Base-by-base conservation (phyloP, 2,329 filamentous ascomycete genomes). In the Sodiomyces alkalinus region DNA sequence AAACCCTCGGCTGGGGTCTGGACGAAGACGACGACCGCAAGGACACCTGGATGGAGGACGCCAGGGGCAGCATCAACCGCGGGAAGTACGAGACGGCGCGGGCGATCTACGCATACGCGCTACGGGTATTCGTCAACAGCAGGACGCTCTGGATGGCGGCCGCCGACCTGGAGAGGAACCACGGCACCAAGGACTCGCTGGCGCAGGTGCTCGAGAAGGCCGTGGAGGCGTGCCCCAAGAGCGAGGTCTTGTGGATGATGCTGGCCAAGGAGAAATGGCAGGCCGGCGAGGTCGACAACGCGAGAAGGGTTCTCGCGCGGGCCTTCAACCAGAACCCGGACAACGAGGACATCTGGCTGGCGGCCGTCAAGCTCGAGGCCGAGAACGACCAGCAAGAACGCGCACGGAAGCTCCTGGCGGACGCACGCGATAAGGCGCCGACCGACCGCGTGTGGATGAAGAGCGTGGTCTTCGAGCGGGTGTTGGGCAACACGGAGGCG, bases 361-460 rank as follows among this genome's bases (percentile, higher is more conserved):
- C 86, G 11, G 90, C 90, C 25, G 90, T 98, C 39, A 92, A 94
- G 51, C 72, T 98, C 17, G 90, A 98, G 54, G 83, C 90, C 1
- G 86, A 96, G 45, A 87, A 83, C 35, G 70, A 75, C 23, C 74
- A 92, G 43, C 75, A 72, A 22, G 79, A 85, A 20, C 74, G 90
- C 46, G 90, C 90, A 1, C 68, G 86, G 24, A 71, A 79, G 35
- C 70, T 98, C 15, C 67, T 98, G 21, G 70, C 74, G 29, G 79
- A 80, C 9, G 90, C 90, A 14, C 74, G 90, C 30, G 73, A 80
- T 33, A 80, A 93, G 50, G 86, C 90, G 2, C 82, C 86, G 2
- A 98, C 90, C 0, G 90, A 96, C 46, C 80, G 90, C 26, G 86
- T 98, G 6, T 98, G 86, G 79, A 90, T 92, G 62, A 93, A 94